Evolutionary conservation across 2,329 filamentous ascomycete genomes (phyloP).

Genomic region (Dothistroma pini): DNA sequence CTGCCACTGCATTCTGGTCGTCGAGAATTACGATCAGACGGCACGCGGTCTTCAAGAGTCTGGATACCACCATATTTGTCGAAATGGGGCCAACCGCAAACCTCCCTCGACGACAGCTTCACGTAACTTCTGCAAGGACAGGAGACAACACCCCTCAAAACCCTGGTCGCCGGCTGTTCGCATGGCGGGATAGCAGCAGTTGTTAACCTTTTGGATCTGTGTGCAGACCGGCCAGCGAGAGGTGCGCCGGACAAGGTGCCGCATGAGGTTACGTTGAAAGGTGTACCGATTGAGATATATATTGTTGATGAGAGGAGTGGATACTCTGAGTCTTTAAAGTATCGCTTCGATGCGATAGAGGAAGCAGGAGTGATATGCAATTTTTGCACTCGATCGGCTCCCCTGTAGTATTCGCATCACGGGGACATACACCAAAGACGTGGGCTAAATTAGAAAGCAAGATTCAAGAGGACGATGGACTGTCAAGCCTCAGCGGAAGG

Average conservation of each 20-base stretch:
- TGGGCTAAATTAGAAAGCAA: constrained; percentile 67
- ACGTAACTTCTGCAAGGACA: not conserved
- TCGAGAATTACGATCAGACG: no score
- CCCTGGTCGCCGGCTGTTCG: constrained; percentile 17
- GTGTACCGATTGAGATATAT: constrained; percentile 60
- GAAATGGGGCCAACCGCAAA: no score
- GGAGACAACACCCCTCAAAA: not conserved
- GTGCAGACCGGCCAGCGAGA: constrained; percentile 9
- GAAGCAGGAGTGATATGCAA: not conserved
- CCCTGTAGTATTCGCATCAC: constrained; percentile 65
- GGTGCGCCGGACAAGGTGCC: constrained; percentile 12
- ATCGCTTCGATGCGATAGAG: not conserved
- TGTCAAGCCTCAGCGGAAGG: constrained; percentile 61
- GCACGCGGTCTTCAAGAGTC: no score
- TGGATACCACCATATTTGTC: no score
- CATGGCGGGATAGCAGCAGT: constrained; percentile 18
- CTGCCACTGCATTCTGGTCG: no score
- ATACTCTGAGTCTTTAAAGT: constrained; percentile 61
- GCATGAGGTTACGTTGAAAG: constrained; percentile 12
- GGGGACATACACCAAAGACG: constrained; percentile 60
- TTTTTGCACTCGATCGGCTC: constrained; percentile 72
- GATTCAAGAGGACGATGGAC: constrained; percentile 60
- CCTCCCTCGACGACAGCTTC: not conserved
- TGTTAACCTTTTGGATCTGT: constrained; percentile 17
- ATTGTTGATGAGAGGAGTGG: constrained; percentile 77